These are phyloP conservation scores for Saccharomyces hybrid DNA, from an alignment of 1,139 yeast species.

Conservation along the genomic window DNA sequence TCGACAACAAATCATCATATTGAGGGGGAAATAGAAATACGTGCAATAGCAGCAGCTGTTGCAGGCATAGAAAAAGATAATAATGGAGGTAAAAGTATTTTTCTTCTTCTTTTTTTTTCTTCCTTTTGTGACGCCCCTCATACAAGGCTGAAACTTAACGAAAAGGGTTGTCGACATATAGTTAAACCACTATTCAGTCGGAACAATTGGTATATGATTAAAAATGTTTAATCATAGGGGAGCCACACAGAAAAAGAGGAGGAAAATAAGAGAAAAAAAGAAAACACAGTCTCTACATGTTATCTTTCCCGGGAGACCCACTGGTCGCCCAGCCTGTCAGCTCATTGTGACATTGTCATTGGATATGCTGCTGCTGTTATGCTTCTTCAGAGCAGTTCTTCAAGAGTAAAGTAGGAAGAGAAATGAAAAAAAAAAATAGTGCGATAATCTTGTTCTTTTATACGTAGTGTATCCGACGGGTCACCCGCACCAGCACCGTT, in stretches of 20 bases:
- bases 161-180: constrained; percentile 33
- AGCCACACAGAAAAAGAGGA: constrained; percentile 2
- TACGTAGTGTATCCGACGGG: background rate
- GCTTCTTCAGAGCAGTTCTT: background rate
- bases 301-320: constrained; percentile 12
- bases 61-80: constrained; percentile 5
- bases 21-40: constrained; percentile 5
- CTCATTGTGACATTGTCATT: background rate
- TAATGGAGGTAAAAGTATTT: constrained; percentile 1
- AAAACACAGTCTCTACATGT: background rate
- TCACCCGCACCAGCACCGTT: background rate
- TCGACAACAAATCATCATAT: constrained; percentile 34
- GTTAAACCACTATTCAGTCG: constrained; percentile 33
- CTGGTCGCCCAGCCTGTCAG: background rate
- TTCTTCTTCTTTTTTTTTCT: background rate
- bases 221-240: constrained; percentile 25
- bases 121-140: constrained; percentile 16
- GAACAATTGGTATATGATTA: constrained; percentile 33
- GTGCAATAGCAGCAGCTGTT: too few relatives aligned
- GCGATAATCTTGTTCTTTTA: background rate
- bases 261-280: background rate
- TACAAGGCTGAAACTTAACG: constrained; percentile 38
- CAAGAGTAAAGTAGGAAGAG: background rate
- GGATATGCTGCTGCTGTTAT: background rate
- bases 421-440: background rate